Evolutionary conservation across 192 early-diverging fungal genomes (phyloP).

Genomic region (Jimgerdemannia lactiflua): DNA sequence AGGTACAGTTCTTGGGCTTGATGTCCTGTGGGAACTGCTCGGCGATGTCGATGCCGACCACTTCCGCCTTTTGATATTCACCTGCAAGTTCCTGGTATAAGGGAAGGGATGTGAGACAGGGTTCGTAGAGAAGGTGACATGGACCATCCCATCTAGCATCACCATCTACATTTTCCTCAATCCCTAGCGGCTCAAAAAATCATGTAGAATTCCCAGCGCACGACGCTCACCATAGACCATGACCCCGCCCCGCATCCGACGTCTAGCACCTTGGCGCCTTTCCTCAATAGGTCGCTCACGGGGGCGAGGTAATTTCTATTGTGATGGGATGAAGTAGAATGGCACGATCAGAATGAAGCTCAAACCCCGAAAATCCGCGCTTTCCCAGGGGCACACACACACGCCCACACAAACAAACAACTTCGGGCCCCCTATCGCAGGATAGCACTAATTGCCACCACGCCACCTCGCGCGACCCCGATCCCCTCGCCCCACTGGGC

Average conservation of each 20-base stretch:
- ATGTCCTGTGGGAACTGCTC: constrained; percentile 25
- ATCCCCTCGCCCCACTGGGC: too few species aligned
- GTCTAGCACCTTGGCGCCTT: constrained; percentile 33
- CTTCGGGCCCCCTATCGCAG: too few species aligned
- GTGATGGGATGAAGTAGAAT: too few species aligned
- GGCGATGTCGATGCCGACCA: constrained; percentile 32
- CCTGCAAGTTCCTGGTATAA: constrained; percentile 31
- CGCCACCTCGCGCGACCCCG: too few species aligned
- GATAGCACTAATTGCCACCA: too few species aligned
- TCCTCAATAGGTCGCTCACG: constrained; percentile 27
- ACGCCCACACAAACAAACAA: too few species aligned
- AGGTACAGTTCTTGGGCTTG: constrained; percentile 30
- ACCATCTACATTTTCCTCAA: too few species aligned
- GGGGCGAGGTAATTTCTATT: constrained; percentile 38
- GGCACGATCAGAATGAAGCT: too few species aligned
- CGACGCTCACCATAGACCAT: constrained; percentile 14
- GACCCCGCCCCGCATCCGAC: constrained; percentile 36
- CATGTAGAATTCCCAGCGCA: neutral
- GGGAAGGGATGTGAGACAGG: neutral
- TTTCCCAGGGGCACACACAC: too few species aligned
- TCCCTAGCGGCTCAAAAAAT: neutral
- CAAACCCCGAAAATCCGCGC: too few species aligned
- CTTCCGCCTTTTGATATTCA: constrained; percentile 35
- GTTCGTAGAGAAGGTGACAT: too few species aligned
- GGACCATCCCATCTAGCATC: too few species aligned